Conservation (phyloP, 257 asterid genomes). For the Perilla frutescens region DNA sequence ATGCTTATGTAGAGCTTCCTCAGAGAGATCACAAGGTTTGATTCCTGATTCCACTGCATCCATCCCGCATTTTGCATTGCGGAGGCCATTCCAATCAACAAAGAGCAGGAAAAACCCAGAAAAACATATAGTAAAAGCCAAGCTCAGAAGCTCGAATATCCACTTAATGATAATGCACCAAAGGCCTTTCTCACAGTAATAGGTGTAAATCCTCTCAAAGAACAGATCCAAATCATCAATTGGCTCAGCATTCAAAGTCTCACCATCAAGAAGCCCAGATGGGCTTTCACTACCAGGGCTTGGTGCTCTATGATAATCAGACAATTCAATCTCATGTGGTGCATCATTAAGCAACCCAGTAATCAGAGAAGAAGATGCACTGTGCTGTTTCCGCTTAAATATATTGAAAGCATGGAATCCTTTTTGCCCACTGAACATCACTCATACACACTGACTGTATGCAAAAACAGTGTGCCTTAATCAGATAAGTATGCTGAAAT, state of each 20-base stretch:
- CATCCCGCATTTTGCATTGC: conserved; percentile 98
- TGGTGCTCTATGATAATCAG: conserved; percentile 80
- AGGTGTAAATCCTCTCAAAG: conserved; percentile 87
- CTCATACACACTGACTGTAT: conserved; percentile 56
- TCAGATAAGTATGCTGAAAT: conserved; percentile 50
- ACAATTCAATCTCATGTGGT: conserved; percentile 80
- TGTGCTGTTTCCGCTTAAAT: conserved; percentile 71
- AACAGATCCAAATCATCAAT: conserved; percentile 90
- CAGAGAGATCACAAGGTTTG: conserved; percentile 86
- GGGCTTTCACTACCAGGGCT: conserved; percentile 95
- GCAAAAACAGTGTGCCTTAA: conserved; percentile 47
- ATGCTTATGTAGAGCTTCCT: conserved; percentile 89
- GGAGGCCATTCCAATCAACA: conserved; percentile 97
- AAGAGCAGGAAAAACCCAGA: conserved; percentile 83
- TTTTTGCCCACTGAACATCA: conserved; percentile 87
- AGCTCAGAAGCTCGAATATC: conserved; percentile 85
- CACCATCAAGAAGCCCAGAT: conserved; percentile 91
- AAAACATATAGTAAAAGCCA: conserved; percentile 85
- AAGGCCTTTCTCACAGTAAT: conserved; percentile 94
- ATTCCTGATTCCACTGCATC: conserved; percentile 98
- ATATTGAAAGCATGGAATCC: conserved; percentile 63
- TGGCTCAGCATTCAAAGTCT: conserved; percentile 66
- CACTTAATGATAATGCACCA: conserved; percentile 95
- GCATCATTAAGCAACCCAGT: conserved; percentile 67
- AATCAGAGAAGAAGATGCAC: conserved; percentile 70